Evolutionary conservation across 371 early-diverging fungal genomes (phyloP).

Genomic region (Zychaea mexicana): DNA sequence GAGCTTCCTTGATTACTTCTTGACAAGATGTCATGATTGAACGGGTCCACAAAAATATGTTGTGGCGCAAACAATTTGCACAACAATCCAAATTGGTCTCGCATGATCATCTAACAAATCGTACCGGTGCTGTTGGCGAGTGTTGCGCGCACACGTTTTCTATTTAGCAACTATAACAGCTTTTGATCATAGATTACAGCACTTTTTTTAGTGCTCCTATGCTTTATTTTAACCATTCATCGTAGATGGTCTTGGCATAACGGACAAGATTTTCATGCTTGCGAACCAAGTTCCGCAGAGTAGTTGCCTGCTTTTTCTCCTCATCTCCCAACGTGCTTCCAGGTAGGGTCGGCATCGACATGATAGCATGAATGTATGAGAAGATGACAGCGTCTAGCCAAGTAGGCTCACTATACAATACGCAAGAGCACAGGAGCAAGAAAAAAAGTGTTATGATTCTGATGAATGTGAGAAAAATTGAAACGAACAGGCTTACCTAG

Average conservation of each 20-base stretch:
- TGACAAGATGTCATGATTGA: too few relatives aligned
- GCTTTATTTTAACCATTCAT: slow-evolving; percentile 28
- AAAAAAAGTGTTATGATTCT: too few relatives aligned
- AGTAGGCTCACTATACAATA: slow-evolving; percentile 47
- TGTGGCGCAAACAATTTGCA: background rate
- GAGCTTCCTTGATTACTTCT: too few relatives aligned
- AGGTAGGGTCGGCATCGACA: slow-evolving; percentile 37
- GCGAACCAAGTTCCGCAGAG: slow-evolving; percentile 47
- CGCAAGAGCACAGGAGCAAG: too few relatives aligned
- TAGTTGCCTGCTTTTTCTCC: slow-evolving; percentile 41
- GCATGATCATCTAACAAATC: background rate
- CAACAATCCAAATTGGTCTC: background rate
- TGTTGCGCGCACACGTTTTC: too few relatives aligned
- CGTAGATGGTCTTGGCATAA: slow-evolving; percentile 47
- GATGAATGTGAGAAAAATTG: too few relatives aligned
- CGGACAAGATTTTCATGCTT: slow-evolving; percentile 58
- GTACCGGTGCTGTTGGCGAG: too few relatives aligned
- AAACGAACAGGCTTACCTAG: slow-evolving; percentile 41
- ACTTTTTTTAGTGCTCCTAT: background rate
- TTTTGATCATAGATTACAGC: background rate
- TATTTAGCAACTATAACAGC: too few relatives aligned
- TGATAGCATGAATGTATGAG: slow-evolving; percentile 59
- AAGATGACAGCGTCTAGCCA: slow-evolving; percentile 63
- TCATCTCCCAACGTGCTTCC: slow-evolving; percentile 31
- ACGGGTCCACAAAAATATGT: too few relatives aligned